Evolutionary conservation across 306 rosid species (phyloP), one percentile per base, ranked within the genome.

Genomic region (Lablab purpureus): DNA sequence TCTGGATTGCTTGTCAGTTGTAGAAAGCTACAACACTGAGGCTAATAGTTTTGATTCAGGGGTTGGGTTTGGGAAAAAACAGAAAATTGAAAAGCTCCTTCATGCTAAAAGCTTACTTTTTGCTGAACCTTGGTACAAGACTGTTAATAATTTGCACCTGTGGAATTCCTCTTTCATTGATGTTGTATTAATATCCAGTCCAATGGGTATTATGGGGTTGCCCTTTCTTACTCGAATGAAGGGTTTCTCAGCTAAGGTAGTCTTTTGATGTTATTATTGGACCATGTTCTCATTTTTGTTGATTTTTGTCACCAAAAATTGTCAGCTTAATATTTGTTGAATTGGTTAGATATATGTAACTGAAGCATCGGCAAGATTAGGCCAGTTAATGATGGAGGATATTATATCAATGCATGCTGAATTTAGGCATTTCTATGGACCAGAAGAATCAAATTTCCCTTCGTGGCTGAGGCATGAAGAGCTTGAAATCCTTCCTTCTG

Each of bases 381-480:
- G 97, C 68, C 88, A 86, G 84, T 85, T 94, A 84, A 85, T 94
- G 97, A 87, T 94, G 97, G 93, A 92, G 81, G 97, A 94, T 64
- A 95, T 94, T 87, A 82, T 92, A 76, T 81, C 91, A 47, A 88
- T 87, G 93, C 97, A 94, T 78, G 81, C 63, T 40, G 99, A 94
- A 45, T 81, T 89, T 73, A 92, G 88, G 82, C 91, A 91, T 87
- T 86, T 91, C 78, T 92, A 91, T 50, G 99, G 97, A 79, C 84
- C 85, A 8, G 86, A 79, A 74, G 88, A 84, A 27, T 79, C 87
- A 50, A 78, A 27, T 80, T 85, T 86, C 73, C 92, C 97, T 50
- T 64, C 37, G 28, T 88, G 97, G 99, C 49, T 92, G 92, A 81
- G 82, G 76, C 84, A 84, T 80, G 92, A 92, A 74, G 88, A 88